phyloP scores from a whole-genome alignment of 805 yeast species.

The Teunomyces funiuensis region DNA sequence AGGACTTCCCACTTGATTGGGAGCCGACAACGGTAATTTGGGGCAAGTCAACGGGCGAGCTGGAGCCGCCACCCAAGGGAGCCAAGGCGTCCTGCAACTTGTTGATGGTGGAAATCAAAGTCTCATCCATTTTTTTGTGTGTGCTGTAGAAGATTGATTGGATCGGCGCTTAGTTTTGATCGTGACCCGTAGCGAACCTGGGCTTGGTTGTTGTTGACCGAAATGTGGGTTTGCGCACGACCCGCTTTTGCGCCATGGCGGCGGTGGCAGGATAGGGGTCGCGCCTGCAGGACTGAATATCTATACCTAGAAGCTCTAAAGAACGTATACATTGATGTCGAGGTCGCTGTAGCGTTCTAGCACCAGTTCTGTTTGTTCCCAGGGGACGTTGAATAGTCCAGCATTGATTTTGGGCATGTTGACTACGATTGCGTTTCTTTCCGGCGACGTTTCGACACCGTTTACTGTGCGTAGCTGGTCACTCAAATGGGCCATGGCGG shows the following conservation, averaged over 20 bases:
- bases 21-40: constrained; percentile 96
- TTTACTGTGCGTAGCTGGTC: constrained; percentile 28
- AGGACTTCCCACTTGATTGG: constrained; percentile 85
- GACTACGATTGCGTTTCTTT: constrained; percentile 27
- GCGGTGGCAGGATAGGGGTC: no score
- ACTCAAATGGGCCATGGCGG: constrained; percentile 48
- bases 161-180: background rate
- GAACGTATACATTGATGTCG: constrained; percentile 47
- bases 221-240: constrained; percentile 2
- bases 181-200: background rate
- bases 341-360: constrained; percentile 33
- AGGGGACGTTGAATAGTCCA: constrained; percentile 78
- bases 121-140: constrained; percentile 59
- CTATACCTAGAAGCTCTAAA: constrained; percentile 20
- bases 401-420: constrained; percentile 79
- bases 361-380: constrained; percentile 64
- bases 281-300: no score
- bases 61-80: constrained; percentile 62
- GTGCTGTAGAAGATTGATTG: background rate
- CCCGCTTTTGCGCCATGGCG: no score
- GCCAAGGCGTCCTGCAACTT: constrained; percentile 79
- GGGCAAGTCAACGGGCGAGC: constrained; percentile 87
- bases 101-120: constrained; percentile 75
- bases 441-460: constrained; percentile 8
- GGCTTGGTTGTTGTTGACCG: background rate